These are phyloP conservation scores for Angomonas ambiguus DNA, from an alignment of 208 protist genomes.

Conservation along the genomic window DNA sequence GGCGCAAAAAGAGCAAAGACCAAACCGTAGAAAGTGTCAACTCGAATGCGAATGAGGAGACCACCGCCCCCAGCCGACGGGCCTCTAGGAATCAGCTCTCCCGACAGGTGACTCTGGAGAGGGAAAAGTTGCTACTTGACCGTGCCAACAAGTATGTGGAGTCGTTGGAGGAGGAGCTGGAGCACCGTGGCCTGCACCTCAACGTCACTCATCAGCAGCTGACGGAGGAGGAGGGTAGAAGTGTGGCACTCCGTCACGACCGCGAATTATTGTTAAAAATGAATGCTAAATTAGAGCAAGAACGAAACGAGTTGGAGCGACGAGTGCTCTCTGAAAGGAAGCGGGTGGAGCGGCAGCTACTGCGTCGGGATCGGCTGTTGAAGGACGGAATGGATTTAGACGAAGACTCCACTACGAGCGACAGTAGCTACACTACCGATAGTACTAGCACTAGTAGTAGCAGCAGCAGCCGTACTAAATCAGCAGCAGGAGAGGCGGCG, in stretches of 20 bases:
- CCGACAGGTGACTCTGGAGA: constrained; percentile 12
- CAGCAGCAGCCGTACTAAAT: background rate
- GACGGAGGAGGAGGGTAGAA: constrained; percentile 38
- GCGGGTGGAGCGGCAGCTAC: background rate
- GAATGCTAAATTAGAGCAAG: constrained; percentile 26
- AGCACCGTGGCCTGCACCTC: constrained; percentile 39
- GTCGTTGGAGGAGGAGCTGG: constrained; percentile 48
- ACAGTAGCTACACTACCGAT: no score
- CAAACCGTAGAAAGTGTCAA: background rate
- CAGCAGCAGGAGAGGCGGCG: background rate
- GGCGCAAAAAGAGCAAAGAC: background rate
- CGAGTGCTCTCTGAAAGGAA: background rate
- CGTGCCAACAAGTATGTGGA: constrained; percentile 51
- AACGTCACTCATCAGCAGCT: constrained; percentile 40
- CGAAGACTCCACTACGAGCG: background rate
- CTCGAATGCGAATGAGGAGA: constrained; percentile 5
- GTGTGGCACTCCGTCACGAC: constrained; percentile 35
- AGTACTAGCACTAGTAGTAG: constrained; percentile 2
- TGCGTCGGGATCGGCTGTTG: background rate
- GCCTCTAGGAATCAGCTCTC: background rate
- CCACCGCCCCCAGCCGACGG: background rate
- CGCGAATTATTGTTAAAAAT: constrained; percentile 44
- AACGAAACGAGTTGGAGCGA: background rate
- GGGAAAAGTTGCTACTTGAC: constrained; percentile 36
- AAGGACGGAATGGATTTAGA: background rate